These are phyloP conservation scores for Rhizophora apiculata DNA, from an alignment of 345 rosid genomes.

Conservation along the genomic window DNA sequence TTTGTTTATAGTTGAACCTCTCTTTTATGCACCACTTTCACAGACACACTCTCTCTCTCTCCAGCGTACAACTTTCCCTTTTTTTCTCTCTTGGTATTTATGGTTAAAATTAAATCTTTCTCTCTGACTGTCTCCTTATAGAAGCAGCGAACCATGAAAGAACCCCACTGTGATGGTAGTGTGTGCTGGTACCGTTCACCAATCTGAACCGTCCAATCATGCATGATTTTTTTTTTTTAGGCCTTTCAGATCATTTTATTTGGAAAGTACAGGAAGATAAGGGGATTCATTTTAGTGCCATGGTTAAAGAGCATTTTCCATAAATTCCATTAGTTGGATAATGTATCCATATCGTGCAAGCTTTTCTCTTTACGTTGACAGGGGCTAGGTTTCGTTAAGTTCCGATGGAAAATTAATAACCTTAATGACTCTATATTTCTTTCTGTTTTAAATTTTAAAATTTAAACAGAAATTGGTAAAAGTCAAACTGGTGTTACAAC, in stretches of 20 bases:
- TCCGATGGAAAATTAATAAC: no score
- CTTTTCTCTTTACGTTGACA: no score
- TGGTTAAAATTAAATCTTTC: neutral
- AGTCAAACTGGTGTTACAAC: neutral
- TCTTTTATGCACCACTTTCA: neutral
- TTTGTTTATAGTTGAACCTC: conserved; percentile 6
- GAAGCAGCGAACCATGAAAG: no score
- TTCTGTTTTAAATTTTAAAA: neutral
- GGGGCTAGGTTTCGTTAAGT: no score
- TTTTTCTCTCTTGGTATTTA: no score
- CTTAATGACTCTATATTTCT: neutral
- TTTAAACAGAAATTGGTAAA: neutral
- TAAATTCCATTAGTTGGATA: no score
- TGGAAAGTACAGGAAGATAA: neutral
- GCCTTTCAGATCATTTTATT: no score
- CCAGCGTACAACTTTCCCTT: no score
- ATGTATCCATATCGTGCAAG: no score
- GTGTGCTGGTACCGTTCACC: neutral
- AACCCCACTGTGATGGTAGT: no score
- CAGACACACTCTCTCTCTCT: neutral
- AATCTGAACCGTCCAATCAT: conserved; percentile 5
- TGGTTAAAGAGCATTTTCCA: no score
- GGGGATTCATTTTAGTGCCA: no score
- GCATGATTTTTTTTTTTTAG: neutral
- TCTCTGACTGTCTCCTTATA: neutral